These are phyloP conservation scores for Tolypocladium tundrense DNA, from an alignment of 2,329 filamentous ascomycete genomes.

Conservation along the genomic window DNA sequence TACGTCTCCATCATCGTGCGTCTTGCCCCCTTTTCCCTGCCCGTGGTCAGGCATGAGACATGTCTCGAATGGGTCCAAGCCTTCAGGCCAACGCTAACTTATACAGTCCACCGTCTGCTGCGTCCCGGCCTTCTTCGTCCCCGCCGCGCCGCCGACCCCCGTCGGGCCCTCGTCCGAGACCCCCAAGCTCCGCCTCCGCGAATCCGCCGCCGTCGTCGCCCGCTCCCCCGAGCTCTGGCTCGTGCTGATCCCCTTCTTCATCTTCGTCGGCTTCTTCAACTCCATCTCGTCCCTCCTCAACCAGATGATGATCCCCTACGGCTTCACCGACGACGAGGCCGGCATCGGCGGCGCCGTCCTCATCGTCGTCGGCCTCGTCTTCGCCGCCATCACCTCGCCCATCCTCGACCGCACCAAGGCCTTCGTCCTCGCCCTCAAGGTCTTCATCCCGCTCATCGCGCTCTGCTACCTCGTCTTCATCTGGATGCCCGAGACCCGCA, in stretches of 20 bases:
- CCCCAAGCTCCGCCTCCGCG: slow-evolving; percentile 41
- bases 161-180: slow-evolving; percentile 57
- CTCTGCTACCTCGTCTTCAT: slow-evolving; percentile 67
- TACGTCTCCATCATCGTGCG: slow-evolving; percentile 74
- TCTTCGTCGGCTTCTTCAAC: slow-evolving; percentile 93
- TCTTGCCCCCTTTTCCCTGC: slow-evolving; percentile 5
- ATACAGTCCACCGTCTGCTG: slow-evolving; percentile 34
- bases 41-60: neutral
- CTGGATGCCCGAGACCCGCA: slow-evolving; percentile 57
- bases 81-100: neutral
- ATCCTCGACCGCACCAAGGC: slow-evolving; percentile 77
- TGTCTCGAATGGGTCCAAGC: neutral
- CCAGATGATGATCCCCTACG: slow-evolving; percentile 81
- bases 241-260: slow-evolving; percentile 65
- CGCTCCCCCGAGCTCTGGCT: slow-evolving; percentile 66
- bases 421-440: slow-evolving; percentile 63
- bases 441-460: slow-evolving; percentile 64
- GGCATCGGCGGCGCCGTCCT: slow-evolving; percentile 84
- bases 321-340: slow-evolving; percentile 71
- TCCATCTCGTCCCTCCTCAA: slow-evolving; percentile 78
- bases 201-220: slow-evolving; percentile 40
- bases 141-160: slow-evolving; percentile 65
- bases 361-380: slow-evolving; percentile 77
- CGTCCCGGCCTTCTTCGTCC: slow-evolving; percentile 74
- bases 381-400: slow-evolving; percentile 66